Base-by-base conservation (phyloP, 2,329 filamentous ascomycete genomes). In the Fusarium sp. region DNA sequence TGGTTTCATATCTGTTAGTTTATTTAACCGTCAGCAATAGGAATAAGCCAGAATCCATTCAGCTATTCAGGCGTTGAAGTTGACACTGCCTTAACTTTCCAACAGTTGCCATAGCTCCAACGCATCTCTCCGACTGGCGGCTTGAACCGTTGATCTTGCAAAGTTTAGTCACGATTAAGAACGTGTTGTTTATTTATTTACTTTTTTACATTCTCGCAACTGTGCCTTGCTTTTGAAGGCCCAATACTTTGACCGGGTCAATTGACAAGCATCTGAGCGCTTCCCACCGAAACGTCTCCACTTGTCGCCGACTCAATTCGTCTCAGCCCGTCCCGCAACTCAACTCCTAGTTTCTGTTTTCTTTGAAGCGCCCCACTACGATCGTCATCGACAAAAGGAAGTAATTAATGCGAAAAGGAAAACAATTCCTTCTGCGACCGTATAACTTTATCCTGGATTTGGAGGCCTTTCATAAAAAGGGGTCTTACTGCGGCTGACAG, bases 231-330 rank as follows among this genome's bases (percentile, higher is more conserved):
- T 61, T 51, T 37, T 54, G 45, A 11, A 62, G 51, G 37, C 48
- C 66, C 32, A 51, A 64, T 58, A 66, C 30, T 20, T 42, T 47
- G 45, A 43, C 59, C 61, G 51, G 43, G 32, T 42, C 30, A 37
- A 37, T 34, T 14, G 46, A 50, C 63, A 49, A 55, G 37, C 40
- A 59, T 60, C 45, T 49, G 49, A 32, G 54, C 62, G 53, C 68
- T 65, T 62, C 46, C 42, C 46, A 49, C 58, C 59, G 63, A 66
- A 66, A 63, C 67, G 48, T 50, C 58, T 48, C 68, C 68, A 69
- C 68, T 58, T 58, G 68, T 66, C 51, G 59, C 68, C 68, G 64
- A 61, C 68, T 63, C 28, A 53, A 56, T 53, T 59, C 66, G 68
- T 71, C 68, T 71, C 68, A 71, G 68, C 59, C 59, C 55, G 43